Percentiles rank a stretch among this genome's conserved stretches.
phyloP scores from a whole-genome alignment of 768 basidiomycete genomes.

The Lentinula guzmanii region DNA sequence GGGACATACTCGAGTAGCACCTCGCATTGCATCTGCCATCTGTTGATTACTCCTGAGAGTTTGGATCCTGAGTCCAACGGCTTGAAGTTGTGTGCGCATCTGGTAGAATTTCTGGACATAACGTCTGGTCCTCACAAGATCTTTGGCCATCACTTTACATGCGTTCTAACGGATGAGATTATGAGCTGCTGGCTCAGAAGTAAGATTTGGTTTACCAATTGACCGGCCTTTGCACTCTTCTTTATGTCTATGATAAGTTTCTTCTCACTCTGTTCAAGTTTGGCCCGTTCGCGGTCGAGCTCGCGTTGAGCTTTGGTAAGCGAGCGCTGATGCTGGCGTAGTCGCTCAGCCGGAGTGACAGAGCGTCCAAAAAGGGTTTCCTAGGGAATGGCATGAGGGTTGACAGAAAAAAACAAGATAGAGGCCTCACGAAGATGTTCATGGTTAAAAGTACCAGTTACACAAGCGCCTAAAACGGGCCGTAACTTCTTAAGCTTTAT shows the following conservation, averaged over 20 bases:
- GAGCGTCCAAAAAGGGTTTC: constrained; percentile 94
- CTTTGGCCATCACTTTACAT: constrained; percentile 99
- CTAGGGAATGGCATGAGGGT: constrained; percentile 31
- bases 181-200: constrained; percentile 7
- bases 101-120: constrained; percentile 98
- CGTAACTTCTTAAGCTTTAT: not conserved
- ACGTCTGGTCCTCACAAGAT: constrained; percentile 90
- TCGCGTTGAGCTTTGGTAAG: constrained; percentile 97
- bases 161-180: constrained; percentile 62
- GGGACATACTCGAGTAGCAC: constrained; percentile 83
- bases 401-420: not conserved
- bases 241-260: constrained; percentile 94
- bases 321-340: constrained; percentile 94
- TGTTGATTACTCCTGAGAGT: constrained; percentile 95
- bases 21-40: constrained; percentile 99
- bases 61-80: constrained; percentile 92
- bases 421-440: constrained; percentile 68
- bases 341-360: constrained; percentile 91
- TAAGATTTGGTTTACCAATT: constrained; percentile 58
- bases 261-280: constrained; percentile 96
- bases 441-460: constrained; percentile 32
- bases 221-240: constrained; percentile 91
- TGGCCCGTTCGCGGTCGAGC: constrained; percentile 90
- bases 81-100: constrained; percentile 98
- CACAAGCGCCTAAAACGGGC: not conserved